Conservation (phyloP, 108 stramenopile species). For the Heterococcus sp. region DNA sequence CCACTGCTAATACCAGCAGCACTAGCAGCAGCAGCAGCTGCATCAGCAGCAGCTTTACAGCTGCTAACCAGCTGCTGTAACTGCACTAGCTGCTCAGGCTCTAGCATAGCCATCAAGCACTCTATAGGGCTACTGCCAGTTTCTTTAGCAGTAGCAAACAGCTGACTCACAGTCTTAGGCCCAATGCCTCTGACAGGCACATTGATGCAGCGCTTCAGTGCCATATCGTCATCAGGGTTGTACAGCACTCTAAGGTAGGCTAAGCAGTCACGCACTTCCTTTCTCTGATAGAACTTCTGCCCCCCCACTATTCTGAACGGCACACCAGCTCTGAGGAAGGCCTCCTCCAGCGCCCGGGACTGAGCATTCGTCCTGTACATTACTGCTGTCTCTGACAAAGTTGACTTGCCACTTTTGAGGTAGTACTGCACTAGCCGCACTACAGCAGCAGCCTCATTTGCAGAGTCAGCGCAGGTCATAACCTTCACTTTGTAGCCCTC, state of each 20-base stretch:
- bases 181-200: slow-evolving; percentile 43
- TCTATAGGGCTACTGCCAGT: not conserved
- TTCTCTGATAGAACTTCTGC: slow-evolving; percentile 24
- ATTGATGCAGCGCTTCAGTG: slow-evolving; percentile 31
- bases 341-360: slow-evolving; percentile 70
- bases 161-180: slow-evolving; percentile 7
- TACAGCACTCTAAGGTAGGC: slow-evolving; percentile 33
- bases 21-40: too few species aligned
- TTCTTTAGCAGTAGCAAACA: not conserved
- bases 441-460: slow-evolving; percentile 15
- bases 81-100: slow-evolving; percentile 2
- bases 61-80: slow-evolving; percentile 7
- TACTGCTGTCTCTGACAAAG: slow-evolving; percentile 55
- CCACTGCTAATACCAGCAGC: too few species aligned
- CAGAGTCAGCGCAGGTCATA: slow-evolving; percentile 6
- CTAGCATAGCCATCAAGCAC: slow-evolving; percentile 31
- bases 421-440: slow-evolving; percentile 3
- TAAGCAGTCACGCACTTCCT: slow-evolving; percentile 37
- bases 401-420: slow-evolving; percentile 6
- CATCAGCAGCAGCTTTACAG: too few species aligned
- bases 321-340: slow-evolving; percentile 8
- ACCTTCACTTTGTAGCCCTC: slow-evolving; percentile 12
- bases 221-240: slow-evolving; percentile 16
- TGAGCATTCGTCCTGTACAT: slow-evolving; percentile 87
- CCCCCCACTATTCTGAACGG: slow-evolving; percentile 31